phyloP scores from a whole-genome alignment of 1,284 basidiomycete genomes.

The Uromyces viciae-fabae region DNA sequence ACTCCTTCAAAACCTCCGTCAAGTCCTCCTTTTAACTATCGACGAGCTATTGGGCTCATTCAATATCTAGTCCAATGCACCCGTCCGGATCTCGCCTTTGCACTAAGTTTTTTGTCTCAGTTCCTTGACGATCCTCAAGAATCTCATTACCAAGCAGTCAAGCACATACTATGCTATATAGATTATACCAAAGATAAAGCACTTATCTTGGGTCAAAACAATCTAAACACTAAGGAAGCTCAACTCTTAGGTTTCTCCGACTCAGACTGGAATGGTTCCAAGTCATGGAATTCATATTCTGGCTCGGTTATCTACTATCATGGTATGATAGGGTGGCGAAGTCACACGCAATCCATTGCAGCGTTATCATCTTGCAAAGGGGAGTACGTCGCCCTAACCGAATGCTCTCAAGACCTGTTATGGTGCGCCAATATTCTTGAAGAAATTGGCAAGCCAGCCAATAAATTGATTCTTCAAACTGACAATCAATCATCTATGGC shows the following conservation, averaged over 20 bases:
- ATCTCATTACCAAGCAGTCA: neutral
- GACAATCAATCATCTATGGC: constrained; percentile 12
- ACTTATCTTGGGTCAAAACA: constrained; percentile 1
- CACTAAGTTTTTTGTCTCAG: neutral
- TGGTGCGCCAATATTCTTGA: neutral
- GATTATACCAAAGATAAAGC: neutral
- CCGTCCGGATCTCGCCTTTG: constrained; percentile 12
- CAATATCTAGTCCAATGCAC: constrained; percentile 20
- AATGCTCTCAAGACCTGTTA: neutral
- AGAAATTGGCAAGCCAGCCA: neutral
- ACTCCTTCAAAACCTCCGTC: neutral
- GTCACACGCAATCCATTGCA: neutral
- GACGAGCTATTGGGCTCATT: neutral
- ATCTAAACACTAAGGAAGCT: neutral
- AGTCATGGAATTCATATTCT: neutral
- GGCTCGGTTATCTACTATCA: neutral
- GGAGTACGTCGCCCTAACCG: neutral
- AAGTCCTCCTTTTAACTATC: neutral
- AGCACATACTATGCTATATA: neutral
- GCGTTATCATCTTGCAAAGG: neutral
- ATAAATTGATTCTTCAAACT: neutral
- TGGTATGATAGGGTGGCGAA: neutral
- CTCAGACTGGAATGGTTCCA: neutral
- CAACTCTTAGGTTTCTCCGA: neutral
- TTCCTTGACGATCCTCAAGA: constrained; percentile 7